A percentile compares a stretch with the other conserved stretches of the same genome.
These are phyloP conservation scores for Aspergillus texensis DNA, from an alignment of 2,329 filamentous ascomycete species.

Conservation along the genomic window DNA sequence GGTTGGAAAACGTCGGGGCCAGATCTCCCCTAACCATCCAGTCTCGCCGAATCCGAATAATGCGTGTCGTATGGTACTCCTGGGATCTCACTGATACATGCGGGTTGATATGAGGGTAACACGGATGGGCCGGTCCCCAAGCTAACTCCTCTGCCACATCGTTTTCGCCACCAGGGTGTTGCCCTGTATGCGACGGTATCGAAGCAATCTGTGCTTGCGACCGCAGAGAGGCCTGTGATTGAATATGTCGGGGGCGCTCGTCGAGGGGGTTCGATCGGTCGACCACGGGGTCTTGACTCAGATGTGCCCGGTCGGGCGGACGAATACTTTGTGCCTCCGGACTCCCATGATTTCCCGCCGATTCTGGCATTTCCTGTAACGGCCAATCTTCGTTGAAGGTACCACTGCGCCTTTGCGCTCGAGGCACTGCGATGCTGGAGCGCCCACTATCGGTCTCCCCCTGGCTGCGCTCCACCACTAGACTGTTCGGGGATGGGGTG, in stretches of 20 bases:
- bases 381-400: slow-evolving; percentile 26
- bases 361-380: slow-evolving; percentile 30
- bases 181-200: slow-evolving; percentile 40
- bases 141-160: slow-evolving; percentile 71
- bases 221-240: slow-evolving; percentile 44
- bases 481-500: slow-evolving; percentile 49
- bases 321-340: slow-evolving; percentile 31
- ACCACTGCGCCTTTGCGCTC: slow-evolving; percentile 41
- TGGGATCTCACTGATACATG: slow-evolving; percentile 79
- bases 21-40: slow-evolving; percentile 89
- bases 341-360: slow-evolving; percentile 28
- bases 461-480: slow-evolving; percentile 52
- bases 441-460: slow-evolving; percentile 51
- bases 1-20: slow-evolving; percentile 88
- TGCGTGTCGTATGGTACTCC: slow-evolving; percentile 76
- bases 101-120: slow-evolving; percentile 89
- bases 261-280: slow-evolving; percentile 16
- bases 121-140: slow-evolving; percentile 94
- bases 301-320: slow-evolving; percentile 34
- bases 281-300: slow-evolving; percentile 26
- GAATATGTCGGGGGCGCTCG: slow-evolving; percentile 40
- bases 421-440: slow-evolving; percentile 57
- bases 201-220: slow-evolving; percentile 44
- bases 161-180: slow-evolving; percentile 45
- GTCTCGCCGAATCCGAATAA: slow-evolving; percentile 88